A percentile compares a stretch with the other conserved stretches of the same genome.
phyloP scores from a whole-genome alignment of 2,329 filamentous ascomycete genomes.

The Hymenoscyphus scutula region DNA sequence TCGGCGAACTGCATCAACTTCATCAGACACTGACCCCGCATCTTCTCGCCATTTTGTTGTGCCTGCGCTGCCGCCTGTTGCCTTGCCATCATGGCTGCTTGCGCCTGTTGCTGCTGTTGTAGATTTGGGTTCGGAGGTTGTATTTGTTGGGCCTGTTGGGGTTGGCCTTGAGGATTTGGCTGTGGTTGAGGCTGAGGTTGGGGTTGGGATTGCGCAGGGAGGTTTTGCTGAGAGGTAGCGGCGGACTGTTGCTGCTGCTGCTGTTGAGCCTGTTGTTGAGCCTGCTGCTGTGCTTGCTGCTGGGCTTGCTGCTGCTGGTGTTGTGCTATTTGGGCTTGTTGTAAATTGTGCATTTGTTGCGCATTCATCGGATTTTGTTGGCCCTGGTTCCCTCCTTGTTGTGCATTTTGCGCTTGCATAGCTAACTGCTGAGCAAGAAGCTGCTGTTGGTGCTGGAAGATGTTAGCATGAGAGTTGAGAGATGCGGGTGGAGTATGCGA shows the following conservation, averaged over 20 bases:
- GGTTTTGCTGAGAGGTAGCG: conserved; percentile 38
- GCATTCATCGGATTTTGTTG: conserved; percentile 50
- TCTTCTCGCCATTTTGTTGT: conserved; percentile 40
- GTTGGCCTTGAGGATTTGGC: conserved; percentile 30
- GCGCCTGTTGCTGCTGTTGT: conserved; percentile 42
- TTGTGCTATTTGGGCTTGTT: conserved; percentile 34
- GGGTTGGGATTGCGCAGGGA: conserved; percentile 43
- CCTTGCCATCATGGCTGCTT: conserved; percentile 26
- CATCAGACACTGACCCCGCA: conserved; percentile 55
- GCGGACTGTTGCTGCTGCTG: conserved; percentile 45
- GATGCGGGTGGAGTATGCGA: conserved; percentile 1
- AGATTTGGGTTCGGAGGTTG: conserved; percentile 41
- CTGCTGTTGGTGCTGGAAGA: conserved; percentile 31
- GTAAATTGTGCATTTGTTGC: conserved; percentile 46
- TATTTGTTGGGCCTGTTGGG: conserved; percentile 40
- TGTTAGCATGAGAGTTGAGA: conserved; percentile 16
- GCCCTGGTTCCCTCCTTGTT: conserved; percentile 43
- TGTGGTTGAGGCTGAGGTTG: conserved; percentile 44
- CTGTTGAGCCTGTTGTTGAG: conserved; percentile 45
- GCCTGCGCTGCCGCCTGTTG: conserved; percentile 35
- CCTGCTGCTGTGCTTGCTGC: conserved; percentile 31
- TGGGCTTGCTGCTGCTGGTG: conserved; percentile 45
- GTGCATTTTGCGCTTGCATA: conserved; percentile 43
- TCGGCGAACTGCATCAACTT: conserved; percentile 63
- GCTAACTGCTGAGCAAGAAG: conserved; percentile 49